Base-by-base conservation (phyloP, 495 filamentous ascomycete species). In the Hypoxylon trugodes region DNA sequence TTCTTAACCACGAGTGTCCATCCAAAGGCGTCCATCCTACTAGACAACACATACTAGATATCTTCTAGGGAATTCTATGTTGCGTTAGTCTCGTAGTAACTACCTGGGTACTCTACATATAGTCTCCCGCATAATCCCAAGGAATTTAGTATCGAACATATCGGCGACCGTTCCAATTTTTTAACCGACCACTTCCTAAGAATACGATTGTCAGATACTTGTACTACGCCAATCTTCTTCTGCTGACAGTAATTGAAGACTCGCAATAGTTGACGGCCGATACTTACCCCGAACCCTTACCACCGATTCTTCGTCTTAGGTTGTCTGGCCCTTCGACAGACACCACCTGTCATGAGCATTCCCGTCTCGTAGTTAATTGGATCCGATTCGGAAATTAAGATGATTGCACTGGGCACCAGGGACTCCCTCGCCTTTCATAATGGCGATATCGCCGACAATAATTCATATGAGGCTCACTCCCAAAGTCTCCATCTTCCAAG, bases 401-500 rank as follows among this genome's bases (percentile, higher is more conserved):
- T 61, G 38, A 61, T 68, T 33, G 60, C 40, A 15, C 56, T 61
- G 46, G 58, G 57, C 25, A 19, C 53, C 19, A 60, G 54, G 47
- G 61, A 70, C 25, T 46, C 70, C 13, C 37, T 47, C 33, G 21
- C 25, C 7, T 73, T 66, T 42, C 68, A 59, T 12, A 49, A 61
- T 59, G 68, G 63, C 8, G 68, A 73, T 46, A 37, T 21, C 2
- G 38, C 32, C 9, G 25, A 50, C 6, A 19, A 6, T 28, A 40
- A 54, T 55, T 16, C 54, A n/a, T 68, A 59, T 51, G 70, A 59
- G 36, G 42, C 55, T 22, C 68, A 59, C 43, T 61, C 65, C 8
- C 65, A 64, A 51, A 70, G 43, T 19, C 68, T 64, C 36, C 68
- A 63, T 49, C 53, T 70, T 15, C 59, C 68, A 16, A 68, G 67